Conservation (phyloP, 192 early-diverging fungal species). For the Pilobolus umbonatus region DNA sequence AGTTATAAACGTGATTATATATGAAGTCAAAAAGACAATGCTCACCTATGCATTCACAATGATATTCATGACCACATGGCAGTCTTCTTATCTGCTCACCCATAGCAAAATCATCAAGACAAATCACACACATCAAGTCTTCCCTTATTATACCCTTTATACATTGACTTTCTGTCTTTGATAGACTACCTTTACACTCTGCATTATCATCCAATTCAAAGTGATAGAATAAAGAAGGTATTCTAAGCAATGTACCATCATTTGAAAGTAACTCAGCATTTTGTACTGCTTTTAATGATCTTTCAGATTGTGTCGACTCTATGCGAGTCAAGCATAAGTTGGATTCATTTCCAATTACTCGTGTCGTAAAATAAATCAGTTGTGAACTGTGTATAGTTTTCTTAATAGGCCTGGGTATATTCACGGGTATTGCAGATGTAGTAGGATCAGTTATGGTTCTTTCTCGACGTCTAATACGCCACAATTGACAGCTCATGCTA, state of each 20-base stretch:
- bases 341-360: constrained; percentile 33
- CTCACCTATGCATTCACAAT: constrained; percentile 55
- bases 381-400: too few species aligned
- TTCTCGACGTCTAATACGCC: constrained; percentile 27
- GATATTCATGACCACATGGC: constrained; percentile 55
- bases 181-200: too few species aligned
- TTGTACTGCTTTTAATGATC: constrained; percentile 29
- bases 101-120: constrained; percentile 49
- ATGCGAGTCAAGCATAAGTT: background rate
- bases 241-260: background rate
- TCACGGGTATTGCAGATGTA: background rate
- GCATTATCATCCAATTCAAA: background rate
- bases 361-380: constrained; percentile 33
- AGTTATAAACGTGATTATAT: constrained; percentile 1
- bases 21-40: background rate
- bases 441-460: constrained; percentile 13
- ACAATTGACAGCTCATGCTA: constrained; percentile 31
- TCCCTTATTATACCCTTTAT: too few species aligned
- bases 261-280: constrained; percentile 25
- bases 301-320: constrained; percentile 22
- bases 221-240: background rate
- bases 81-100: constrained; percentile 49
- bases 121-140: constrained; percentile 58
- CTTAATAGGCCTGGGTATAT: too few species aligned
- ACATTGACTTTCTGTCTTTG: too few species aligned